Conservation (phyloP, 495 filamentous ascomycete genomes). For the Penicillium odoratum region DNA sequence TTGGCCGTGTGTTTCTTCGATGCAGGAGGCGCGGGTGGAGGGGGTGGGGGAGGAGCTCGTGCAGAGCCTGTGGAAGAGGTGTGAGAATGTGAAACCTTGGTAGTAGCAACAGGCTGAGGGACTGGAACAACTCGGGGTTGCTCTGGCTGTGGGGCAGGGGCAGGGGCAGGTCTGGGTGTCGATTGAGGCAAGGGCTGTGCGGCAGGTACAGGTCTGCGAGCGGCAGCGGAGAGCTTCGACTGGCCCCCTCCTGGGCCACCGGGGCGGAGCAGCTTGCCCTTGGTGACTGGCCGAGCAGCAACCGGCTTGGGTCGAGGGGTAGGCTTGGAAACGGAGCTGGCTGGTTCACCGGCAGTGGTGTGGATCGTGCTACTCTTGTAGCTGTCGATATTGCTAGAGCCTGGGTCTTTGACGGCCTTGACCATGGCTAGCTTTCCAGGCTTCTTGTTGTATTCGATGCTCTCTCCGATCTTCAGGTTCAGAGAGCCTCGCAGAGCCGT, state of each 20-base stretch:
- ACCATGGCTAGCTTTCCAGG: slow-evolving; percentile 85
- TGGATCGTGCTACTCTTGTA: slow-evolving; percentile 96
- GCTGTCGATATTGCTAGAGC: slow-evolving; percentile 65
- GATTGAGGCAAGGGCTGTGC: slow-evolving; percentile 30
- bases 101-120: slow-evolving; percentile 52
- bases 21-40: slow-evolving; percentile 63
- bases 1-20: slow-evolving; percentile 73
- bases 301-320: slow-evolving; percentile 84
- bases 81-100: slow-evolving; percentile 50
- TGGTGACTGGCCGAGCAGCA: slow-evolving; percentile 83
- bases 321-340: slow-evolving; percentile 78
- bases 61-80: slow-evolving; percentile 54
- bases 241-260: slow-evolving; percentile 83
- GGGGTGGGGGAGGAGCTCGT: slow-evolving; percentile 68
- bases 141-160: slow-evolving; percentile 5
- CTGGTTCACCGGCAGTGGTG: slow-evolving; percentile 78
- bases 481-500: slow-evolving; percentile 72
- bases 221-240: slow-evolving; percentile 63
- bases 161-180: slow-evolving; percentile 3
- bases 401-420: slow-evolving; percentile 86
- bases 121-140: slow-evolving; percentile 39
- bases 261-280: slow-evolving; percentile 82
- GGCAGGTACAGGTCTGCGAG: slow-evolving; percentile 32
- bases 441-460: slow-evolving; percentile 97
- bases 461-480: slow-evolving; percentile 75